Base-by-base conservation (phyloP, 2,329 filamentous ascomycete species). In the Tetracladium maxilliforme region DNA sequence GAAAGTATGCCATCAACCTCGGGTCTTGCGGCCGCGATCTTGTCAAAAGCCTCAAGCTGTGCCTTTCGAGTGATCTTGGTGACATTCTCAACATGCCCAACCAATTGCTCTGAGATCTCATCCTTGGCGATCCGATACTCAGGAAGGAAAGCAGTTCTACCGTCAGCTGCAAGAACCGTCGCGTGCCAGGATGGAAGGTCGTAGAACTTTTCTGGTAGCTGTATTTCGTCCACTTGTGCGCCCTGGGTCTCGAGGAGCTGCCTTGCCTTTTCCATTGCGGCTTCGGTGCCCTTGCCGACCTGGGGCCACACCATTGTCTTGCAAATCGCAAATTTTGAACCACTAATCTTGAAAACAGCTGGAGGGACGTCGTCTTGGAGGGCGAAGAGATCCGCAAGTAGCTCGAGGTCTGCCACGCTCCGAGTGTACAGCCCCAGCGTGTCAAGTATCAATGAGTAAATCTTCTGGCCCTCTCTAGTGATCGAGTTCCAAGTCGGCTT, bases 401-500 rank as follows among this genome's bases (percentile, higher is more conserved):
- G 42, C 17, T 68, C 47, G 1, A 80, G 41, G 30, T 79, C 74
- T 2, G 58, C 58, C 0, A 72, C 51, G 6, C 52, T 58, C 1
- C 72, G 60, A 0, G 66, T 57, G 29, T 64, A 76, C 9, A 75
- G 48, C 3, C 74, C 73, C 1, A 74, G 37, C 0, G 73, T 79
- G 36, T 79, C 74, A 6, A 70, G 51, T 2, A 57, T 66, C 2
- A 67, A 45, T 1, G 67, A 64, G 35, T 64, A 72, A 3, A 69
- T 49, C 40, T 65, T 70, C 22, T 63, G 54, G 0, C 73, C 72
- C 38, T 78, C 72, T 0, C 68, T 54, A 0, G 62, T 69, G 17
- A 79, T 60, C 1, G 66, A 48, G 27, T 64, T 64, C 68, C 69
- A 77, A 0, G 71, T 79, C 3, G 73, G 71, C 40, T 78, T 79